These are phyloP conservation scores for Eleusine indica DNA, from an alignment of 176 grass and related monocot species.

Conservation along the genomic window DNA sequence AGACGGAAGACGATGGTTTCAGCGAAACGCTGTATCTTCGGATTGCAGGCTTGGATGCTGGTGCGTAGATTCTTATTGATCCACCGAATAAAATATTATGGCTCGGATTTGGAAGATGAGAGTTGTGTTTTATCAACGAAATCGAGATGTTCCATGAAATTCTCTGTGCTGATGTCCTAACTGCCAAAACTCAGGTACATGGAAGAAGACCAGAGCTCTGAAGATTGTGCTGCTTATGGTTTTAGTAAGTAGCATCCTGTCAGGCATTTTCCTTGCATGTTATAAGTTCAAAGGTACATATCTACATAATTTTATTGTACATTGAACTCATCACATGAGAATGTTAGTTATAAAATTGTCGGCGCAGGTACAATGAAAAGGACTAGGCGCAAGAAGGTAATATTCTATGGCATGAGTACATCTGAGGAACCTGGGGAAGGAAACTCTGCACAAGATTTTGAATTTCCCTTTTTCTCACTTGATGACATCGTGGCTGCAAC, in stretches of 20 bases:
- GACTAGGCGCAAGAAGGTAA: background rate
- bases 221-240: background rate
- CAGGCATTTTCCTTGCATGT: background rate
- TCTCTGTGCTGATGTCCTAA: background rate
- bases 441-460: background rate
- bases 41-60: background rate
- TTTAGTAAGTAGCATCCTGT: background rate
- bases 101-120: too few relatives aligned
- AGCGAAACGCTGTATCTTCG: constrained; percentile 51
- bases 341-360: background rate
- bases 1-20: background rate
- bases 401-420: background rate
- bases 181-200: background rate
- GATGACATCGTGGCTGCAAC: constrained; percentile 17
- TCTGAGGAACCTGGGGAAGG: background rate
- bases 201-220: background rate
- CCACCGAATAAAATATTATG: too few relatives aligned
- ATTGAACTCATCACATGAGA: background rate
- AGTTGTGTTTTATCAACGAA: too few relatives aligned
- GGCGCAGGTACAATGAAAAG: background rate
- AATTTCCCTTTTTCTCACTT: constrained; percentile 25
- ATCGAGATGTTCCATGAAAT: too few relatives aligned
- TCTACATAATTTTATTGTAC: background rate
- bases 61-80: too few relatives aligned
- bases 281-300: background rate